These are phyloP conservation scores for Carex scoparia DNA, from an alignment of 176 grass and related monocot genomes.

Conservation along the genomic window DNA sequence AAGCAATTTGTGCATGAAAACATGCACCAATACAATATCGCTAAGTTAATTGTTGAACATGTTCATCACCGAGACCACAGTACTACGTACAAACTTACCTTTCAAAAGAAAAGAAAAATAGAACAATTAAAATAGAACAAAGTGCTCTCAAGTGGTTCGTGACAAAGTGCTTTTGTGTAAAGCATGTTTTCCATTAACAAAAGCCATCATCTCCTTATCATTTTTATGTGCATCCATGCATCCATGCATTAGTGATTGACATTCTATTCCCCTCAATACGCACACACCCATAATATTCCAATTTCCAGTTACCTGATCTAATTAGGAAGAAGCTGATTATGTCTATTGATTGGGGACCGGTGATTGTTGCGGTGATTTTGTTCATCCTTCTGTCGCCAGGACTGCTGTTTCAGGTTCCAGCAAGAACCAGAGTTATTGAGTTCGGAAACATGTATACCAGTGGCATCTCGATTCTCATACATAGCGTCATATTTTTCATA, in stretches of 20 bases:
- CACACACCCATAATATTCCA: background rate
- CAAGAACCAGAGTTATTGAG: conserved; percentile 36
- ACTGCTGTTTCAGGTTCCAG: conserved; percentile 43
- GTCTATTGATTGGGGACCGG: conserved; percentile 45
- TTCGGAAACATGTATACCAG: conserved; percentile 58
- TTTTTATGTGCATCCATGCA: conserved; percentile 3
- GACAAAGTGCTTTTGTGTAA: conserved; percentile 26
- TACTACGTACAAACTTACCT: background rate
- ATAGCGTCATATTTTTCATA: conserved; percentile 36
- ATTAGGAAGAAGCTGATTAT: background rate
- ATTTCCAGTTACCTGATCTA: background rate
- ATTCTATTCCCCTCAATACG: background rate
- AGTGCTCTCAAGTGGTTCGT: conserved; percentile 18
- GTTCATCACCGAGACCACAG: conserved; percentile 6
- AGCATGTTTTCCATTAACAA: conserved; percentile 30
- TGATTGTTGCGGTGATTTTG: conserved; percentile 36
- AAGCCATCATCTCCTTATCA: background rate
- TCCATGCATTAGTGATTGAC: background rate
- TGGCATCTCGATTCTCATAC: conserved; percentile 41
- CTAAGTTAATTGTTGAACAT: background rate
- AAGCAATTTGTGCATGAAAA: background rate
- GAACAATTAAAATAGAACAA: background rate
- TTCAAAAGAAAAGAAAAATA: background rate
- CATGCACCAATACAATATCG: background rate
- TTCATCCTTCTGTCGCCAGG: conserved; percentile 56